phyloP scores from a whole-genome alignment of 2,329 filamentous ascomycete species.

The Apiospora hydei region DNA sequence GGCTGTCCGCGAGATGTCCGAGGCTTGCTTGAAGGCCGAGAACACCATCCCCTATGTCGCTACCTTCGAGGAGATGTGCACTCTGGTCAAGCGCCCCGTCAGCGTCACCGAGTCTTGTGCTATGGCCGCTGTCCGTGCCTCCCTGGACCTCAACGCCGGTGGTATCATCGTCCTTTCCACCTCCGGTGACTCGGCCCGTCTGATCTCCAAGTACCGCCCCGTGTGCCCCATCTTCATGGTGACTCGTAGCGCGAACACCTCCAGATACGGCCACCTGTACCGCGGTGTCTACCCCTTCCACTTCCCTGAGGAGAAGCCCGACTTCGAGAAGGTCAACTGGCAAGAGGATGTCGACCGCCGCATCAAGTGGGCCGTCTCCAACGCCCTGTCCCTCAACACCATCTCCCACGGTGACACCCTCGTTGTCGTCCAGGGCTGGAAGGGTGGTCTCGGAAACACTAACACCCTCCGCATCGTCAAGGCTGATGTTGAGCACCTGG shows the following conservation, averaged over 20 bases:
- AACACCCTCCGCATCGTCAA: slow-evolving; percentile 77
- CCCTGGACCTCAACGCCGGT: slow-evolving; percentile 93
- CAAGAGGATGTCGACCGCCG: slow-evolving; percentile 98
- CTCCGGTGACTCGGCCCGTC: slow-evolving; percentile 90
- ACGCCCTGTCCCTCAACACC: slow-evolving; percentile 83
- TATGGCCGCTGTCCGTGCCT: slow-evolving; percentile 95
- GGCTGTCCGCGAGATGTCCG: slow-evolving; percentile 97
- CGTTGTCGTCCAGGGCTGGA: slow-evolving; percentile 89
- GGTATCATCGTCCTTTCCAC: slow-evolving; percentile 97
- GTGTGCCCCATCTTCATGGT: slow-evolving; percentile 99
- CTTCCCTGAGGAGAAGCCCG: slow-evolving; percentile 91
- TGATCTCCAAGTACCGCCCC: slow-evolving; percentile 97
- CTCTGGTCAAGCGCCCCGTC: slow-evolving; percentile 82
- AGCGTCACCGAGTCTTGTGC: slow-evolving; percentile 91
- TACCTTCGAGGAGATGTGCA: slow-evolving; percentile 94
- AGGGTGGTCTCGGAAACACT: slow-evolving; percentile 90
- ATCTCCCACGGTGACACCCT: slow-evolving; percentile 76
- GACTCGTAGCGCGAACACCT: slow-evolving; percentile 82
- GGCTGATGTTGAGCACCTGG: slow-evolving; percentile 65
- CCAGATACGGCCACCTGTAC: slow-evolving; percentile 93
- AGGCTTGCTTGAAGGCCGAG: slow-evolving; percentile 95
- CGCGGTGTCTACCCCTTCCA: slow-evolving; percentile 98
- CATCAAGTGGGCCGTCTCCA: slow-evolving; percentile 94
- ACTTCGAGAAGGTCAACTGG: slow-evolving; percentile 93
- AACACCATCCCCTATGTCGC: slow-evolving; percentile 97